These are phyloP conservation scores for Coccomyxa sp. DNA, from an alignment of 139 green algal genomes.

Conservation along the genomic window DNA sequence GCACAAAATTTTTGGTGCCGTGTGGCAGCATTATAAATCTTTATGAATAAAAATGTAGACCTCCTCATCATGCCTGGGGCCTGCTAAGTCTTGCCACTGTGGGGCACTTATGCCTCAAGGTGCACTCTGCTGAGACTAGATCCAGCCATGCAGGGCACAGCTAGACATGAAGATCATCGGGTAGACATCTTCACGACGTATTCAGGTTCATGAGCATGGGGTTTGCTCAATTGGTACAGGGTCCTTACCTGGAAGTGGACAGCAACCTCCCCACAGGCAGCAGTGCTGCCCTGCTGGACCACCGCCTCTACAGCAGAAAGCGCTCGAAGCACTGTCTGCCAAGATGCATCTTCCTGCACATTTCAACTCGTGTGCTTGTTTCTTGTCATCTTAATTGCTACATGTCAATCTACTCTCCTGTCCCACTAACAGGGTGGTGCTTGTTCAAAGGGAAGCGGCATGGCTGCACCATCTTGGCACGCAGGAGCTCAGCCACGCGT, in stretches of 20 bases:
- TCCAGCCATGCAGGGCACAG: too few relatives aligned
- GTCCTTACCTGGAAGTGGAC: constrained; percentile 66
- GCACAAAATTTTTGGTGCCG: too few relatives aligned
- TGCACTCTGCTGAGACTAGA: too few relatives aligned
- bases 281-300: constrained; percentile 43
- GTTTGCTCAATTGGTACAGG: neutral
- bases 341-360: constrained; percentile 33
- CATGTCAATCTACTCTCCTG: too few relatives aligned
- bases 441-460: too few relatives aligned
- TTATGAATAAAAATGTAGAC: neutral
- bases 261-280: constrained; percentile 51
- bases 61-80: neutral
- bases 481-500: constrained; percentile 52
- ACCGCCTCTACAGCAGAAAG: constrained; percentile 70
- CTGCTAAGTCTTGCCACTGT: neutral
- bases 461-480: constrained; percentile 55
- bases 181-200: too few relatives aligned
- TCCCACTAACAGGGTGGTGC: too few relatives aligned
- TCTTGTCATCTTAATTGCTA: too few relatives aligned
- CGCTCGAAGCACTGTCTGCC: constrained; percentile 65
- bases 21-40: neutral
- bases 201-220: too few relatives aligned
- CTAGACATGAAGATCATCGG: too few relatives aligned
- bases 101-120: neutral
- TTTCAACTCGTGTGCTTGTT: neutral